phyloP scores from a whole-genome alignment of 1,284 basidiomycete species.

The Rhizoctonia solani region DNA sequence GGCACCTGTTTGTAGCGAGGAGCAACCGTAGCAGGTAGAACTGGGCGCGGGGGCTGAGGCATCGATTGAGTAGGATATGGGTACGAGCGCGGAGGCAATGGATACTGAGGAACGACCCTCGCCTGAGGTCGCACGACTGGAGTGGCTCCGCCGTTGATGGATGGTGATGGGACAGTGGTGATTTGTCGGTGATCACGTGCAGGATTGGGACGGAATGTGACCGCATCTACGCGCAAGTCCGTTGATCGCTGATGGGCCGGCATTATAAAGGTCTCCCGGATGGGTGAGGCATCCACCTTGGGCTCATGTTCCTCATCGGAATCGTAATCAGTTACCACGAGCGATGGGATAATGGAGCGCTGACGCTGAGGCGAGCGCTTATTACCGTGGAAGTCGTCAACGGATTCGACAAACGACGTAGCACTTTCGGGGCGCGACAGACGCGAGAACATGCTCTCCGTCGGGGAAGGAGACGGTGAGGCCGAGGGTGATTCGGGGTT shows the following conservation, averaged over 20 bases:
- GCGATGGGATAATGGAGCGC: conserved; percentile 27
- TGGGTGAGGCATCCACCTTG: conserved; percentile 1
- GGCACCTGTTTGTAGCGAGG: conserved; percentile 34
- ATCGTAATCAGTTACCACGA: conserved; percentile 28
- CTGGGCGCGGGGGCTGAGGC: conserved; percentile 4
- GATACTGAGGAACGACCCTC: conserved; percentile 24
- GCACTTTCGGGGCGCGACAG: conserved; percentile 32
- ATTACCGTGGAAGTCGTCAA: conserved; percentile 15
- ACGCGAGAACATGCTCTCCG: conserved; percentile 33
- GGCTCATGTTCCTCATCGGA: conserved; percentile 30
- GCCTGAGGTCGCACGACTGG: conserved; percentile 28
- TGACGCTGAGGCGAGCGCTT: conserved; percentile 30
- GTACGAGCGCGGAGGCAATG: conserved; percentile 21
- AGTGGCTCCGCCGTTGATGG: conserved; percentile 8
- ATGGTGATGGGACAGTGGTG: conserved; percentile 31
- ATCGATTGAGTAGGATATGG: conserved; percentile 16
- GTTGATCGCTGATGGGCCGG: conserved; percentile 30
- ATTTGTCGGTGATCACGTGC: conserved; percentile 33
- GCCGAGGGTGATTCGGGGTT: conserved; percentile 17
- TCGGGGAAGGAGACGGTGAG: conserved; percentile 31
- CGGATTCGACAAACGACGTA: conserved; percentile 14
- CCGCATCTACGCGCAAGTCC: conserved; percentile 29
- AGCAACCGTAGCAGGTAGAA: conserved; percentile 19
- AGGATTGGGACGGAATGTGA: conserved; percentile 1
- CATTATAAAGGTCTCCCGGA: conserved; percentile 19